Base-by-base conservation (phyloP, 2,329 filamentous ascomycete species). In the Sarocladium strictum region DNA sequence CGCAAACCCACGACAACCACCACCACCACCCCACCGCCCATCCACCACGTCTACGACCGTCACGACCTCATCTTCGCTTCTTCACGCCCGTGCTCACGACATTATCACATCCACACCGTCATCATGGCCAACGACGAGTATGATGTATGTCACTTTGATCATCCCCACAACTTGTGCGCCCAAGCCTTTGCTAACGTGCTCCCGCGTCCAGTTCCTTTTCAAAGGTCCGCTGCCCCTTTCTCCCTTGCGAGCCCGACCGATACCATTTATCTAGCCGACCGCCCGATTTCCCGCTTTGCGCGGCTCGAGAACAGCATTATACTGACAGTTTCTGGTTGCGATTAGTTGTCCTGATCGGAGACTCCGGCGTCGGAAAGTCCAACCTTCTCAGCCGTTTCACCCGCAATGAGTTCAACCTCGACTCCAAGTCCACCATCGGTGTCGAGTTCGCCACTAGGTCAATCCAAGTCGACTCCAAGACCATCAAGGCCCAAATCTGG, bases 401-500 rank as follows among this genome's bases (percentile, higher is more conserved):
- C 66, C 91, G 94, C 72, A 97, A 99, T 76, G 94, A 99, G 78
- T 99, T 99, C 87, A 97, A 97, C 78, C 84, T 97, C 63, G 94
- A 99, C 77, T 96, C 93, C 73, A 97, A 99, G 85, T 97, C 94
- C 60, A 99, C 94, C 65, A 99, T 99, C 76, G 94, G 94, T 67
- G 94, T 99, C 73, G 94, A 99, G 77, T 99, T 99, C 72, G 94
- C 95, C 66, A 99, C 94, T 64, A 87, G 94, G 61, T 97, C 91
- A 63, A 99, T 99, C 72, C 93, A 97, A 76, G 94, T 99, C 68
- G 94, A 99, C 76, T 89, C 89, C 69, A 99, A 99, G 84, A 99
- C 94, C 61, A 99, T 99, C 85, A 99, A 99, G 83, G 94, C 94
- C 65, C 94, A 99, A 80, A 99, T 99, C 68, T 99, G 95, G 94